Evolutionary conservation across 2,329 filamentous ascomycete species (phyloP).

Genomic region (Talaromyces sp.): DNA sequence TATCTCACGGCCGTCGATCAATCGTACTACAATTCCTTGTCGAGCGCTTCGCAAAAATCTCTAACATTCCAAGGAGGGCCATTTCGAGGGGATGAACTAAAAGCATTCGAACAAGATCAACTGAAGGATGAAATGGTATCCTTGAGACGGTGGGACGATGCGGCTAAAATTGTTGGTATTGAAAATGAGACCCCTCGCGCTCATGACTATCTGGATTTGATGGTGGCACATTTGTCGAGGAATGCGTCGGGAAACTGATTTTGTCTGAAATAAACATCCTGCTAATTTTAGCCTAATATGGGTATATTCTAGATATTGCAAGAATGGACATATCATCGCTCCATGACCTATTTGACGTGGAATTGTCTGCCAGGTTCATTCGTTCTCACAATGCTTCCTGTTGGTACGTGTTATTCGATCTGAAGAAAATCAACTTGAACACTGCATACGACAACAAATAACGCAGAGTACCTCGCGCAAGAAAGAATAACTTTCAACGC

Average conservation of each 20-base stretch:
- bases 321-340: background rate
- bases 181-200: constrained; percentile 28
- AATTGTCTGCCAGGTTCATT: background rate
- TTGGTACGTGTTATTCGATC: background rate
- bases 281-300: background rate
- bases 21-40: constrained; percentile 34
- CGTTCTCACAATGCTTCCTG: background rate
- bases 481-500: background rate
- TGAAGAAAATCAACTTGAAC: background rate
- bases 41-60: constrained; percentile 36
- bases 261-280: background rate
- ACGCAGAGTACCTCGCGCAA: background rate
- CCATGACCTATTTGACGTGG: background rate
- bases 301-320: background rate
- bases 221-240: constrained; percentile 24
- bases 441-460: background rate
- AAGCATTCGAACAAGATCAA: constrained; percentile 30
- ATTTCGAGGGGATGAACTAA: constrained; percentile 30
- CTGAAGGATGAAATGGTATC: constrained; percentile 35
- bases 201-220: constrained; percentile 26
- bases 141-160: constrained; percentile 38
- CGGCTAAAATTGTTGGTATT: constrained; percentile 32
- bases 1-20: constrained; percentile 37
- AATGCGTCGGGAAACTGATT: background rate
- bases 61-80: constrained; percentile 39